Evolutionary conservation across 2,329 filamentous ascomycete genomes (phyloP).

Genomic region (Corniculantispora saksenae): DNA sequence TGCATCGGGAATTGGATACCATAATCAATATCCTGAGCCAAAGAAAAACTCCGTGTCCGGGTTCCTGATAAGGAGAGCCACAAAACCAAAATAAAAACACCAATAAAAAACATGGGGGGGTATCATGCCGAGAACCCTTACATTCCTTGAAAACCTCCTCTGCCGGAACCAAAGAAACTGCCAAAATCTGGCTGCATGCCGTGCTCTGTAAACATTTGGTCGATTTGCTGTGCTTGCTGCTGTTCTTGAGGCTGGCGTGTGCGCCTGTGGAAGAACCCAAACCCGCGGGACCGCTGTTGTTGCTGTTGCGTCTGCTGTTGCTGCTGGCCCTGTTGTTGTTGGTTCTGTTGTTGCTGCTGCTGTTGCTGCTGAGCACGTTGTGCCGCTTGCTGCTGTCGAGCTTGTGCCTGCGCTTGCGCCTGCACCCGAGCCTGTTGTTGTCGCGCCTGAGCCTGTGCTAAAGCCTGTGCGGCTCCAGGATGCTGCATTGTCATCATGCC

Average conservation of each 20-base stretch:
- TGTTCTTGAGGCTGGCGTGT: conserved; percentile 25
- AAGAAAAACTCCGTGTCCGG: not conserved
- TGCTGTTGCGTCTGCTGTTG: conserved; percentile 32
- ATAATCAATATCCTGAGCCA: not conserved
- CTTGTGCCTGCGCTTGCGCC: conserved; percentile 30
- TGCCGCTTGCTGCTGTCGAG: conserved; percentile 22
- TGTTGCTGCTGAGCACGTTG: conserved; percentile 28
- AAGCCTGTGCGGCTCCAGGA: conserved; percentile 31
- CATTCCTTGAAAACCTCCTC: conserved; percentile 46
- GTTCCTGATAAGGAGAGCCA: not conserved
- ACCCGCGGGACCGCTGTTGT: conserved; percentile 36
- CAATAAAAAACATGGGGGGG: conserved; percentile 33
- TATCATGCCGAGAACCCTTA: conserved; percentile 41
- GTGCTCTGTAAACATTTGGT: conserved; percentile 52
- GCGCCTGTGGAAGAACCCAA: conserved; percentile 28
- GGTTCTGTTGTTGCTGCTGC: conserved; percentile 27
- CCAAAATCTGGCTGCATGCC: conserved; percentile 49
- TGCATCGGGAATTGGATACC: not conserved
- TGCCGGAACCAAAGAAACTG: conserved; percentile 47
- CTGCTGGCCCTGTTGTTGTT: conserved; percentile 35
- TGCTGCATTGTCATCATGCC: conserved; percentile 42
- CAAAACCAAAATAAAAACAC: conserved; percentile 7
- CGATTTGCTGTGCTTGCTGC: conserved; percentile 44
- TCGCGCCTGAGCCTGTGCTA: conserved; percentile 31
- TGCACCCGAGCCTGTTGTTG: conserved; percentile 32